Conservation (phyloP, 2,329 filamentous ascomycete genomes). For the Esteya vermicola region DNA sequence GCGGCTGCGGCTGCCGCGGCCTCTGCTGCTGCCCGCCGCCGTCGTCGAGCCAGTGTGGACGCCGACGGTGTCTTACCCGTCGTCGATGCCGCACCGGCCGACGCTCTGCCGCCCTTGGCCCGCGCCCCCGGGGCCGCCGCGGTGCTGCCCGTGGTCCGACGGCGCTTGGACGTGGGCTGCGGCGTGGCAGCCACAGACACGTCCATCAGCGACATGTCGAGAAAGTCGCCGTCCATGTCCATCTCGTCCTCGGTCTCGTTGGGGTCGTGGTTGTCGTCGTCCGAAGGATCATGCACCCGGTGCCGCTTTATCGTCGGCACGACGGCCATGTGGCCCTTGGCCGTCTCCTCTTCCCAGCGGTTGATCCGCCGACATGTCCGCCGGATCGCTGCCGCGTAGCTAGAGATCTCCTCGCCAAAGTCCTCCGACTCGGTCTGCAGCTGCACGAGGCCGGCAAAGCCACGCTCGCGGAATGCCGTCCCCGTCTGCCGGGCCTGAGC, state of each 20-base stretch:
- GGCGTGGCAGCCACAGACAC: not conserved
- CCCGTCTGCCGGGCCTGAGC: constrained; percentile 11
- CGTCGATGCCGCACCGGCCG: constrained; percentile 1
- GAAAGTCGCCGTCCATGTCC: constrained; percentile 10
- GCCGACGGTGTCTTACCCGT: not conserved
- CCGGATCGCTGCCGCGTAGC: constrained; percentile 51
- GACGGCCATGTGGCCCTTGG: constrained; percentile 19
- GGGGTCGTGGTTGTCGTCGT: constrained; percentile 16
- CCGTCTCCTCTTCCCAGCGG: constrained; percentile 39
- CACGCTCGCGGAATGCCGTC: constrained; percentile 36
- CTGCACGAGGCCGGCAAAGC: constrained; percentile 50
- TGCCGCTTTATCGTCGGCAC: constrained; percentile 30
- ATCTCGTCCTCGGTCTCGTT: constrained; percentile 19
- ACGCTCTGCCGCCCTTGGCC: constrained; percentile 3
- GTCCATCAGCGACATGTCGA: constrained; percentile 9
- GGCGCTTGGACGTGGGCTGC: constrained; percentile 4
- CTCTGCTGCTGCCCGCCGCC: not conserved
- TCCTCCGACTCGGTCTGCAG: constrained; percentile 52
- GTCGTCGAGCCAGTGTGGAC: too few species aligned
- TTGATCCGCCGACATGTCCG: constrained; percentile 50
- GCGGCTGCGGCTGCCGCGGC: constrained; percentile 9
- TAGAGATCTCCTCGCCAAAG: constrained; percentile 59
- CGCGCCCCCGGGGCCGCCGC: constrained; percentile 9
- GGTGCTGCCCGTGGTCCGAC: constrained; percentile 1
- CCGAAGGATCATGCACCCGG: constrained; percentile 11